Evolutionary conservation across 768 basidiomycete species (phyloP).

Genomic region (Russula emetica): DNA sequence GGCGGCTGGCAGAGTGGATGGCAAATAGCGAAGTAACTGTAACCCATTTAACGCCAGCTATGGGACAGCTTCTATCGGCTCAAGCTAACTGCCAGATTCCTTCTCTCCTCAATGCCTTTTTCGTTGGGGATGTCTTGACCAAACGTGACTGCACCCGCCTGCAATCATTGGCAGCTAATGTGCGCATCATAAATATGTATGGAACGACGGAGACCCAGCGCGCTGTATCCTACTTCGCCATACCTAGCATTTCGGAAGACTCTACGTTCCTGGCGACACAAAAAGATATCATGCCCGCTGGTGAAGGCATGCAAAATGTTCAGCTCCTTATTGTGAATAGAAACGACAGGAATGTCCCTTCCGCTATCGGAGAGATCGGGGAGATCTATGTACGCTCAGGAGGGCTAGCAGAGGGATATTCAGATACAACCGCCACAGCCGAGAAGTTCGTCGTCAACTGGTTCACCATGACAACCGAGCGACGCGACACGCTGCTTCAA

Average conservation of each 20-base stretch:
- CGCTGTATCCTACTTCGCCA: constrained; percentile 94
- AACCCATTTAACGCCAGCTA: constrained; percentile 98
- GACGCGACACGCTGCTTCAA: constrained; percentile 69
- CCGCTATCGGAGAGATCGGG: constrained; percentile 93
- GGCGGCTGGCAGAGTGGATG: constrained; percentile 98
- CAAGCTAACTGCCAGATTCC: constrained; percentile 80
- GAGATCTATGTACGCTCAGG: constrained; percentile 98
- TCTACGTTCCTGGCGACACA: constrained; percentile 87
- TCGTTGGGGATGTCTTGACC: constrained; percentile 98
- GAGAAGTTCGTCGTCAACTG: constrained; percentile 96
- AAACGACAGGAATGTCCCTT: constrained; percentile 74
- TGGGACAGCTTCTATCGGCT: constrained; percentile 97
- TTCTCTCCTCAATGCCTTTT: constrained; percentile 86
- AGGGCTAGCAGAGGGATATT: constrained; percentile 92
- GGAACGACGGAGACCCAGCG: constrained; percentile 99
- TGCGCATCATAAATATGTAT: constrained; percentile 98
- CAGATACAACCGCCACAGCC: constrained; percentile 72
- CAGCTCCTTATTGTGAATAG: constrained; percentile 96
- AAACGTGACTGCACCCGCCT: constrained; percentile 96
- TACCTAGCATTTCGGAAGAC: constrained; percentile 79
- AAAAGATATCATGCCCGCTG: constrained; percentile 98
- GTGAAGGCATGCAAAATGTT: constrained; percentile 95
- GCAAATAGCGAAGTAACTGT: constrained; percentile 83
- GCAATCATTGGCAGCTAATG: constrained; percentile 87
- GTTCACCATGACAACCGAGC: constrained; percentile 56